Base-by-base conservation (phyloP, 306 rosid species). In the Trifolium pratense region DNA sequence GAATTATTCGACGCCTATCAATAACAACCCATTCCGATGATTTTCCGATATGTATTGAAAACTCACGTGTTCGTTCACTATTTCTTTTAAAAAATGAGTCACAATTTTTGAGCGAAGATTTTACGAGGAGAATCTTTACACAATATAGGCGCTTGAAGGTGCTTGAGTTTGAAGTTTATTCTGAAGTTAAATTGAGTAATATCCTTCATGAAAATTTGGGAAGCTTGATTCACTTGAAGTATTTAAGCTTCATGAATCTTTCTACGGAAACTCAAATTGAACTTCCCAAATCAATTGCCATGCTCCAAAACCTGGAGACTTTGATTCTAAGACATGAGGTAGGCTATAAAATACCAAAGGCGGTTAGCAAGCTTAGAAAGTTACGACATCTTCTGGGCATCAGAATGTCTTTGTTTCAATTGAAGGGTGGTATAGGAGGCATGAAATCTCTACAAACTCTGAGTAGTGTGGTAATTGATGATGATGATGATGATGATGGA, bases 251-350 rank as follows among this genome's bases (percentile, higher is more conserved):
- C 9, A 9, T 1, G 5, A 0, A 2, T 13, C 3, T 0, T 3
- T 1, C 1, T 2, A 0, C 32, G 15, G 5, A 40, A 3, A 29
- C 32, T 29, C 32, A 6, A 2, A 2, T 0, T 1, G 5, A 9
- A 9, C 17, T 73, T 23, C 77, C 68, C 18, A 17, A 26, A 7
- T 42, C 68, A 18, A 29, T 58, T 26, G 32, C 46, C 21, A 26
- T 15, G 68, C 77, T 59, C 32, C 46, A 26, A 0, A 73, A 43
- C 20, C 11, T 73, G 11, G 59, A 73, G 77, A 73, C 68, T 1
- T 59, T 72, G 45, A 13, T 43, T 42, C 10, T 72, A 21, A 21
- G 25, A 21, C 25, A 21, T 21, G 25, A 21, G 5, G n/a, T 2
- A 6, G n/a, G 4, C 0, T 0, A 0, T 5, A 5, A 14, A 6